Percentiles rank a stretch among this genome's conserved stretches.
Conservation (phyloP, 2,329 filamentous ascomycete genomes). For the Alternaria alternata region DNA sequence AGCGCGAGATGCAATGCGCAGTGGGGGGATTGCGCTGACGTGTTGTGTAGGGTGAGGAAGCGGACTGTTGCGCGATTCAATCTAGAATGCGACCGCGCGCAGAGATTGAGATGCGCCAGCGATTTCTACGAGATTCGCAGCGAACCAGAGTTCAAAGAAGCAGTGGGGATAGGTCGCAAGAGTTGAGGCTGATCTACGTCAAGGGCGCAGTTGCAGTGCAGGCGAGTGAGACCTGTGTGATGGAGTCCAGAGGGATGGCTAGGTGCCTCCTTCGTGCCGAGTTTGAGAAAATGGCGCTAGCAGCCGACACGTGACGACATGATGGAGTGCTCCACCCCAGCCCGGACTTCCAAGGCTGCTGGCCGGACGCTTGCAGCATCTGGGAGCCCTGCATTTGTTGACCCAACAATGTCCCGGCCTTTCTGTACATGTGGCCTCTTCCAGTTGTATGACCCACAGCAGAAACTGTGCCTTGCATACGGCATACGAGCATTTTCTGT, state of each 20-base stretch:
- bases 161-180: slow-evolving; percentile 26
- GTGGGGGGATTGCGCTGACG: slow-evolving; percentile 25
- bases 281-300: slow-evolving; percentile 24
- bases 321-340: neutral
- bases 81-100: slow-evolving; percentile 36
- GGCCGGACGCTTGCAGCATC: neutral
- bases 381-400: slow-evolving; percentile 2
- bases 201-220: slow-evolving; percentile 28
- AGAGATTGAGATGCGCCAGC: slow-evolving; percentile 30
- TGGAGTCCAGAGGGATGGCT: slow-evolving; percentile 13
- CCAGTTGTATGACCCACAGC: neutral
- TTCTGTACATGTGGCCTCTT: neutral
- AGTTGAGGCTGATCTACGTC: slow-evolving; percentile 31
- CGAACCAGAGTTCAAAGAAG: slow-evolving; percentile 31
- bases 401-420: neutral
- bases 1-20: slow-evolving; percentile 30
- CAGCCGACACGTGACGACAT: slow-evolving; percentile 23
- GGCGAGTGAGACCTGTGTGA: slow-evolving; percentile 26
- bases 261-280: slow-evolving; percentile 18
- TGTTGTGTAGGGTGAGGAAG: slow-evolving; percentile 32
- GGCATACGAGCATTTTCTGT: neutral
- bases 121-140: slow-evolving; percentile 29
- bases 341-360: neutral
- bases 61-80: slow-evolving; percentile 28
- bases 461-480: slow-evolving; percentile 9